These are phyloP conservation scores for Cryptosporidium muris DNA, from an alignment of 169 alveolate species.

Conservation along the genomic window DNA sequence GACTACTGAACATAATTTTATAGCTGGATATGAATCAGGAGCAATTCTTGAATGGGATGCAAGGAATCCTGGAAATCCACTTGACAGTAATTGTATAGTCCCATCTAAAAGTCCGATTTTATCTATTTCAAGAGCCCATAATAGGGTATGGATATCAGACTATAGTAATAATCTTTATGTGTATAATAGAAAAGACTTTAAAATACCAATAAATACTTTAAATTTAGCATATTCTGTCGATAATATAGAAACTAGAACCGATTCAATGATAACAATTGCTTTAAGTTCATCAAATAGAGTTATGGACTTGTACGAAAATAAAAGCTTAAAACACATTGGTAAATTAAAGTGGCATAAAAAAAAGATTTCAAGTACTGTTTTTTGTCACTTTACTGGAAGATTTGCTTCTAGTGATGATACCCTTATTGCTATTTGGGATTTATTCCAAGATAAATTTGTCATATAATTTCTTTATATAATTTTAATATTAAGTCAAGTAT, in stretches of 20 bases:
- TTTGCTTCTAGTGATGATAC: constrained; percentile 1
- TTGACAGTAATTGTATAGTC: background rate
- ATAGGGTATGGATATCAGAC: constrained; percentile 32
- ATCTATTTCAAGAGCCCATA: constrained; percentile 20
- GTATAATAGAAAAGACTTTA: constrained; percentile 39
- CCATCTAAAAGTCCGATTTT: constrained; percentile 9
- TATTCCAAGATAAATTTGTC: background rate
- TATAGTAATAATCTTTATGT: constrained; percentile 17
- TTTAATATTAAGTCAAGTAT: no score
- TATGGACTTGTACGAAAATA: constrained; percentile 35
- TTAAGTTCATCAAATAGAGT: background rate
- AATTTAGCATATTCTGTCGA: constrained; percentile 5
- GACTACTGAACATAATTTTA: constrained; percentile 1
- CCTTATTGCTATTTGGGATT: constrained; percentile 22
- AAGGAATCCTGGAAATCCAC: constrained; percentile 9
- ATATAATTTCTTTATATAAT: no score
- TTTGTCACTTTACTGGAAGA: background rate
- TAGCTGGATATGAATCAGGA: constrained; percentile 41
- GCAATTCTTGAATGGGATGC: constrained; percentile 25
- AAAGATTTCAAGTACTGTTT: constrained; percentile 3
- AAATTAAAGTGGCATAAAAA: constrained; percentile 9
- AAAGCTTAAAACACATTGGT: background rate
- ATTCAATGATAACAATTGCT: constrained; percentile 10
- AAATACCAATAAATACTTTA: constrained; percentile 8
- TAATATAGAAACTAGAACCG: constrained; percentile 21